Evolutionary conservation across 331 rosid genomes (phyloP).

Genomic region (Spiraea crenata): DNA sequence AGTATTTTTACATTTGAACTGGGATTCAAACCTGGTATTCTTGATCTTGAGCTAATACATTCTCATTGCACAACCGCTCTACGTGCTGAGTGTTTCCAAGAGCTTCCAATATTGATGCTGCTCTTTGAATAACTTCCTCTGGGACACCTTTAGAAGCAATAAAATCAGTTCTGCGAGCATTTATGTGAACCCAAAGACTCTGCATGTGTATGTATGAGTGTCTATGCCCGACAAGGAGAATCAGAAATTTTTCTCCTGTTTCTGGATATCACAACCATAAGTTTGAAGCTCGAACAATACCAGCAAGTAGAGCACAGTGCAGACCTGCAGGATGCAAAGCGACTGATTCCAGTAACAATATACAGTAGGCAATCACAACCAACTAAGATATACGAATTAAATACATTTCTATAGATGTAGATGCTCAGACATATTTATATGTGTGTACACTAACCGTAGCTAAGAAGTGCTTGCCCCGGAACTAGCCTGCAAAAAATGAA

Average conservation of each 20-base stretch:
- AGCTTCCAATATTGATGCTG: constrained; percentile 70
- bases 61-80: constrained; percentile 59
- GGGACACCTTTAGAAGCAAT: constrained; percentile 61
- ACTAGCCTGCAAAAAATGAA: constrained; percentile 62
- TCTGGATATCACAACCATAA: constrained; percentile 5
- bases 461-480: constrained; percentile 76
- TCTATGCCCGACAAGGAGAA: neutral
- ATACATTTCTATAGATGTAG: neutral
- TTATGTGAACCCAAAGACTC: neutral
- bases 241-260: neutral
- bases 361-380: constrained; percentile 18
- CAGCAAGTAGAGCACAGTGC: constrained; percentile 92
- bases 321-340: constrained; percentile 61
- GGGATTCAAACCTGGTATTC: constrained; percentile 56
- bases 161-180: neutral
- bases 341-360: constrained; percentile 26
- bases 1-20: neutral
- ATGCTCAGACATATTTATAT: neutral
- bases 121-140: constrained; percentile 69
- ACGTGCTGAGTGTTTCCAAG: constrained; percentile 45
- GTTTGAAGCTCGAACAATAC: constrained; percentile 40
- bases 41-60: constrained; percentile 54
- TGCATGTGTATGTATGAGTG: neutral
- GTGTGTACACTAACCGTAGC: constrained; percentile 62
- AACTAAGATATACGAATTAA: constrained; percentile 12